Evolutionary conservation across 495 filamentous ascomycete species (phyloP), one percentile per base, ranked within the genome.

Genomic region (Penicillium nucicola): DNA sequence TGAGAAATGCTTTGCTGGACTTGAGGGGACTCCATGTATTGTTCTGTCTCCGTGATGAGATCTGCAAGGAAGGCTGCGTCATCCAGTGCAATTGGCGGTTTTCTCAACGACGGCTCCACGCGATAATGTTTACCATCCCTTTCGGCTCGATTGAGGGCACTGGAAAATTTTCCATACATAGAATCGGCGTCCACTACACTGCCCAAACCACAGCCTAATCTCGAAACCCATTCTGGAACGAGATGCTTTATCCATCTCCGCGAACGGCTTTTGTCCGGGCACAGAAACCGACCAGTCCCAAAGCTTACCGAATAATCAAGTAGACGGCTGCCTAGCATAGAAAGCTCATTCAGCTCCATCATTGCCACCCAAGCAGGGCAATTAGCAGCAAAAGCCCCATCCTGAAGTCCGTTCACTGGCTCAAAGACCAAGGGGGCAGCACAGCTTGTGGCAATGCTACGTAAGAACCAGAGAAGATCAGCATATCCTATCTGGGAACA

Each of bases 101-200:
- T 34, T 34, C 32, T 14, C 2, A 34, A 34, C 10, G 32, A 34
- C 3, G 32, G 32, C 32, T 34, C 22, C 4, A 44, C 30, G 7
- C 42, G 42, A 44, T 44, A 44, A 32, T 44, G 42, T 23, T 44
- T 44, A 30, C 22, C 9, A 44, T 44, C 25, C 13, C 20, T 18
- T 44, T 44, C 42, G 22, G 42, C 28, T 12, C 30, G 15, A 12
- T 44, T 14, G 42, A 44, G 23, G 10, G 42, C 15, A 14, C 28
- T 44, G 5, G n/a, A 44, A 14, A 44, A 44, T 18, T 44, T 44
- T 19, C 30, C 42, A 30, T 44, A 44, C 42, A 44, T 44, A 44
- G 22, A 14, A 11, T 32, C 28, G 14, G 42, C 42, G 25, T 14
- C 13, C 22, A 44, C 28, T 7, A 22, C 42, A 7, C 15, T 17